Evolutionary conservation across 768 basidiomycete genomes (phyloP).

Genomic region (Agrocybe pediades): DNA sequence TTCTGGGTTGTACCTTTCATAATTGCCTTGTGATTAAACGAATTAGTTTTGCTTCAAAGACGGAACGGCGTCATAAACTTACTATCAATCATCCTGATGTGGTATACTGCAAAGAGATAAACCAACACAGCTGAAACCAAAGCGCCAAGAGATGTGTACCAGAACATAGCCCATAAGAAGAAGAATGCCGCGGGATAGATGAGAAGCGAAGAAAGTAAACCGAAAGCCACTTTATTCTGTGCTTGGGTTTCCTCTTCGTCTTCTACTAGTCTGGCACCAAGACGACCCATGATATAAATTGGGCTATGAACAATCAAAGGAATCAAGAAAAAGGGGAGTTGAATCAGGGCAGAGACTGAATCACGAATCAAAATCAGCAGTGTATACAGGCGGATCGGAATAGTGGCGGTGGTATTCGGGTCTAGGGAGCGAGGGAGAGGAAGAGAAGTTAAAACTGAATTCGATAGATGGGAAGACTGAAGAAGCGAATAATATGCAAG

Average conservation of each 20-base stretch:
- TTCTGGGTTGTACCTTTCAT: conserved; percentile 60
- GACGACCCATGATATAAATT: conserved; percentile 77
- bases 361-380: conserved; percentile 79
- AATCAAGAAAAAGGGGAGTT: conserved; percentile 87
- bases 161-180: conserved; percentile 81
- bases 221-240: conserved; percentile 95
- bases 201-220: conserved; percentile 68
- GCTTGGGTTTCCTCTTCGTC: conserved; percentile 95
- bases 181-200: conserved; percentile 88
- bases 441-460: conserved; percentile 80
- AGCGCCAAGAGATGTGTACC: conserved; percentile 74
- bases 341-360: conserved; percentile 66
- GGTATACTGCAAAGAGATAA: conserved; percentile 82
- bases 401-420: conserved; percentile 68
- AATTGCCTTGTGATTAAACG: conserved; percentile 54
- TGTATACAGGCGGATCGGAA: conserved; percentile 85
- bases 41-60: conserved; percentile 8
- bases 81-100: conserved; percentile 85
- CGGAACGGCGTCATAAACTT: conserved; percentile 31
- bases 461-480: conserved; percentile 78
- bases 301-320: conserved; percentile 86
- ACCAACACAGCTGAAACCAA: conserved; percentile 68
- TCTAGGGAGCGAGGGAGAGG: conserved; percentile 85
- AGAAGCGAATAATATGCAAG: conserved; percentile 89
- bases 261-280: conserved; percentile 73